Percentiles rank a stretch among this genome's conserved stretches.
phyloP scores from a whole-genome alignment of 371 early-diverging fungal genomes.

The Rhizopus sp. region DNA sequence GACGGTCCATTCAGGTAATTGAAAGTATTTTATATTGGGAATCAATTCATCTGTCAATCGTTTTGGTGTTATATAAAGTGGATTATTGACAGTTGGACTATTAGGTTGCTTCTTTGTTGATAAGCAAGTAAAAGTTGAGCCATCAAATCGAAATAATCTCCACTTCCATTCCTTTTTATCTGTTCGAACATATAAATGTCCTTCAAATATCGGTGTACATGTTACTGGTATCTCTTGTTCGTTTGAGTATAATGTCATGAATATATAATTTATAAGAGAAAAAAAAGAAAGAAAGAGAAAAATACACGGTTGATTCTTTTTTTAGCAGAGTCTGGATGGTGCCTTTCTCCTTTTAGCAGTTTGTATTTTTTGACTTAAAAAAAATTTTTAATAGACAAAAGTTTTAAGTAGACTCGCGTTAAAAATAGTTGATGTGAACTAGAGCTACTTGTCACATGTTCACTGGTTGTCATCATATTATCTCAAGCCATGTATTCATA shows the following conservation, averaged over 20 bases:
- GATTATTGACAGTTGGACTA: slow-evolving; percentile 39
- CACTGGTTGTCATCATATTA: too few relatives aligned
- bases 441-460: too few relatives aligned
- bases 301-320: slow-evolving; percentile 1
- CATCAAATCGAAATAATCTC: slow-evolving; percentile 56
- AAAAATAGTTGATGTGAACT: too few relatives aligned
- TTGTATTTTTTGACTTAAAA: too few relatives aligned
- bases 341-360: slow-evolving; percentile 1
- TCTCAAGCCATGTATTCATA: too few relatives aligned
- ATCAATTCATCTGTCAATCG: slow-evolving; percentile 3
- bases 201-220: slow-evolving; percentile 48
- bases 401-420: too few relatives aligned
- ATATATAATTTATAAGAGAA: background rate
- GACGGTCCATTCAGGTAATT: slow-evolving; percentile 49
- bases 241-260: slow-evolving; percentile 18
- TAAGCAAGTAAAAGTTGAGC: slow-evolving; percentile 44
- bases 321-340: background rate
- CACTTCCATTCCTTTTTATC: slow-evolving; percentile 48
- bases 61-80: slow-evolving; percentile 15
- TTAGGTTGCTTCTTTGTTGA: slow-evolving; percentile 24
- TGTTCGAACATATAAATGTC: slow-evolving; percentile 40
- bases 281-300: background rate
- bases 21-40: slow-evolving; percentile 41
- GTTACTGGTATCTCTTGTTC: slow-evolving; percentile 44
- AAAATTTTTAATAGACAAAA: too few relatives aligned